These are phyloP conservation scores for Paramecium pentaurelia DNA, from an alignment of 73 alveolate genomes.

Conservation along the genomic window DNA sequence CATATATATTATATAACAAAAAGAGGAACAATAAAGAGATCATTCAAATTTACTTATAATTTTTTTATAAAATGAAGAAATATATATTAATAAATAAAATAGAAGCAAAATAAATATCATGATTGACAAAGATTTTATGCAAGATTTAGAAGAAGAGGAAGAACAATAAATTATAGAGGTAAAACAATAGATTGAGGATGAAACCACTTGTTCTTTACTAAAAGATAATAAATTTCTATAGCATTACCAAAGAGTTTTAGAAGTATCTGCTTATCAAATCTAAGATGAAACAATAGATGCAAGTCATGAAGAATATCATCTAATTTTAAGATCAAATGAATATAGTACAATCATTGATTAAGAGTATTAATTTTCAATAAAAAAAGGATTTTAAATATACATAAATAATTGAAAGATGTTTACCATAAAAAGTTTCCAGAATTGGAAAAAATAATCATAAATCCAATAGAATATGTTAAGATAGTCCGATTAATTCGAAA, in stretches of 20 bases:
- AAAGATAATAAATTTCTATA: not conserved
- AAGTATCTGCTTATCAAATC: not conserved
- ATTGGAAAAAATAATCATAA: conserved; percentile 79
- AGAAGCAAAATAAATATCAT: not conserved
- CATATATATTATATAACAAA: too few relatives aligned
- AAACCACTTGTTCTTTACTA: not conserved
- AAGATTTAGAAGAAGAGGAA: not conserved
- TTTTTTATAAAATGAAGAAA: not conserved
- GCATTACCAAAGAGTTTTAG: not conserved
- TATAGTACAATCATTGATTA: conserved; percentile 24
- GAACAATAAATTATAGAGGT: not conserved
- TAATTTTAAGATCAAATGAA: conserved; percentile 52
- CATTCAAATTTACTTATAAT: not conserved
- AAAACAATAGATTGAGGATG: not conserved
- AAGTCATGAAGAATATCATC: conserved; percentile 48
- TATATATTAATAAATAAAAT: not conserved
- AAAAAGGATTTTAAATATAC: conserved; percentile 48
- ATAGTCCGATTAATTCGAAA: conserved; percentile 78
- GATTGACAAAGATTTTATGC: not conserved
- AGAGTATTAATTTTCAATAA: conserved; percentile 19
- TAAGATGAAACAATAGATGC: not conserved
- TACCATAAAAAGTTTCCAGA: conserved; percentile 84
- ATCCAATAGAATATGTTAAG: conserved; percentile 87
- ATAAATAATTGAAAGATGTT: conserved; percentile 71
- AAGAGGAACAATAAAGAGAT: not conserved